A percentile compares a stretch with the other conserved stretches of the same genome.
Evolutionary conservation across 371 early-diverging fungal species (phyloP).

Genomic region (Mortierella sp.): DNA sequence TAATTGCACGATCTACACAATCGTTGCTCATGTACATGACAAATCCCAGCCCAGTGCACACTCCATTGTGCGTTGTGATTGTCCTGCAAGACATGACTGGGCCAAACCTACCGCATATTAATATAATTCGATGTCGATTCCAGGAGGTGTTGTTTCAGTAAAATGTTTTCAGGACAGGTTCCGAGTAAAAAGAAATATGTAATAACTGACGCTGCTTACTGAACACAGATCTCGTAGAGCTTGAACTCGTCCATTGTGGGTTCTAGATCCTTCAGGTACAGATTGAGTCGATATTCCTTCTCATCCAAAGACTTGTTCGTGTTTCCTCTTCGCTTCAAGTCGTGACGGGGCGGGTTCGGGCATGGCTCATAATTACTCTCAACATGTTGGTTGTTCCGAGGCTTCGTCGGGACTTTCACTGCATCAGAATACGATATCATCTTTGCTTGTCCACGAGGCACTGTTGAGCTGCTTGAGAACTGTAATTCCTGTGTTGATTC

Average conservation of each 20-base stretch:
- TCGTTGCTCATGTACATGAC: constrained; percentile 45
- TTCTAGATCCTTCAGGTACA: constrained; percentile 45
- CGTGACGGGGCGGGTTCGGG: constrained; percentile 14
- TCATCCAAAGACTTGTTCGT: constrained; percentile 42
- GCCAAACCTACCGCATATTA: constrained; percentile 33
- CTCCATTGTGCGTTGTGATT: constrained; percentile 36
- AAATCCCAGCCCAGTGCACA: constrained; percentile 45
- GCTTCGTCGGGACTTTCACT: constrained; percentile 31
- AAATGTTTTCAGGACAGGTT: no score
- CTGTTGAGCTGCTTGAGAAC: background rate
- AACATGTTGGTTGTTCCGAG: background rate
- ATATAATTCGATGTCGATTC: no score
- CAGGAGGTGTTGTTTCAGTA: no score
- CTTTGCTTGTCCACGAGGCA: constrained; percentile 10
- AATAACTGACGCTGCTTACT: constrained; percentile 29
- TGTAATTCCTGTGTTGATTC: no score
- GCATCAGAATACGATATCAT: constrained; percentile 40
- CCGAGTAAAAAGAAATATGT: no score
- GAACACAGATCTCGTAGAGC: constrained; percentile 42
- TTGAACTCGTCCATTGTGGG: constrained; percentile 46
- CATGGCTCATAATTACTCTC: constrained; percentile 1
- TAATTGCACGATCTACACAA: constrained; percentile 28
- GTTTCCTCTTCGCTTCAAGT: constrained; percentile 49
- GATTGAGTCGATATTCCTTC: constrained; percentile 43
- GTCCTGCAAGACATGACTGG: constrained; percentile 46